Evolutionary conservation across 495 filamentous ascomycete genomes (phyloP).

Genomic region (Xanthoparmelia taractica): DNA sequence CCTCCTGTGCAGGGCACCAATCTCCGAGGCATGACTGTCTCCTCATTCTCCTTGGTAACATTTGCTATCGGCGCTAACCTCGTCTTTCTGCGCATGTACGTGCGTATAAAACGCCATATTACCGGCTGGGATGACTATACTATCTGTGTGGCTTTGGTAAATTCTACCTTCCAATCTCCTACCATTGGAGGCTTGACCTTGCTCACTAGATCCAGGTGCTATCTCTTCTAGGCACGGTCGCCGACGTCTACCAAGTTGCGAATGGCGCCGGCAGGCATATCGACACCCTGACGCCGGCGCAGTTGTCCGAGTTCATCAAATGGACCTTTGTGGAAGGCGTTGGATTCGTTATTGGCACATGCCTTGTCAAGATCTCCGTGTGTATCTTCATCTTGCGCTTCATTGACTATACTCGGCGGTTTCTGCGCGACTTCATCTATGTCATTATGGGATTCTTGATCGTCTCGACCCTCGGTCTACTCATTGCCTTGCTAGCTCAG

Average conservation of each 20-base stretch:
- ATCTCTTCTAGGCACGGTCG: neutral
- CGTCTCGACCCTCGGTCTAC: neutral
- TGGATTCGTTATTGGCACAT: neutral
- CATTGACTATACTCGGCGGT: neutral
- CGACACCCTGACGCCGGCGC: neutral
- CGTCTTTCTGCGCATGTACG: slow-evolving; percentile 1
- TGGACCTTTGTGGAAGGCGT: neutral
- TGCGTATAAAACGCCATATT: neutral
- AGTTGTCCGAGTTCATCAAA: neutral
- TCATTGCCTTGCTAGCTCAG: slow-evolving; percentile 1
- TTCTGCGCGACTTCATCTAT: neutral
- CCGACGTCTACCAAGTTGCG: neutral
- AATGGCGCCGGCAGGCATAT: slow-evolving; percentile 3
- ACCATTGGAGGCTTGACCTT: no score
- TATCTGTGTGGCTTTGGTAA: neutral
- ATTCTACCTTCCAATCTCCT: neutral
- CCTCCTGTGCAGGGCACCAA: neutral
- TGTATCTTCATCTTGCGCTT: neutral
- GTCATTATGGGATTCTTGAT: neutral
- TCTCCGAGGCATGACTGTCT: neutral
- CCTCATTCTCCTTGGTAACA: neutral
- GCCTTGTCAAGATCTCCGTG: slow-evolving; percentile 1
- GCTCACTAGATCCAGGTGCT: neutral
- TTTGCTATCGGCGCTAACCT: neutral
- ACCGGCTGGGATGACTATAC: slow-evolving; percentile 6